These are phyloP conservation scores for Blastobotrys muscicola DNA, from an alignment of 805 yeast genomes.

Conservation along the genomic window DNA sequence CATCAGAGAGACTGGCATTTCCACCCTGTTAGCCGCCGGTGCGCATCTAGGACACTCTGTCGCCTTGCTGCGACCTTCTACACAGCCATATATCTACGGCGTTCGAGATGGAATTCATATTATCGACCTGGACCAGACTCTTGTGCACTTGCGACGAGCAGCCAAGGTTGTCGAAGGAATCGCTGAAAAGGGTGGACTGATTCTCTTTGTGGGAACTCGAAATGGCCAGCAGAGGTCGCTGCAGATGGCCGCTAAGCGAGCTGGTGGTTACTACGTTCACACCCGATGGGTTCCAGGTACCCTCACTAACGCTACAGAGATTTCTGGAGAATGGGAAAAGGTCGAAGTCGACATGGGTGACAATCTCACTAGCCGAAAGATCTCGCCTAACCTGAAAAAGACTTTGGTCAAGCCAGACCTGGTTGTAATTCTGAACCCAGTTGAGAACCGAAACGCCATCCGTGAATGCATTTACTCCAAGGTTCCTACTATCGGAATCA, in stretches of 20 bases:
- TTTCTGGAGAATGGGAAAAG: constrained; percentile 49
- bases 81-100: constrained; percentile 82
- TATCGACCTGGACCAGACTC: constrained; percentile 80
- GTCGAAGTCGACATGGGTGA: constrained; percentile 73
- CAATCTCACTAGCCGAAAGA: constrained; percentile 49
- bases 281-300: constrained; percentile 94
- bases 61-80: constrained; percentile 55
- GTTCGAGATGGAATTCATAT: constrained; percentile 84
- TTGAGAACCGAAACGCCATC: constrained; percentile 71
- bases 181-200: constrained; percentile 73
- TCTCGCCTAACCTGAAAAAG: constrained; percentile 38
- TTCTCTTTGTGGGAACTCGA: constrained; percentile 77
- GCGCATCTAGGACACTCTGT: constrained; percentile 93
- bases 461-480: constrained; percentile 73
- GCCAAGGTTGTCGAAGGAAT: constrained; percentile 77
- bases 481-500: constrained; percentile 86
- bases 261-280: constrained; percentile 71
- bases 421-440: constrained; percentile 77
- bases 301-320: constrained; percentile 71
- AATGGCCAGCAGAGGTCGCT: constrained; percentile 68
- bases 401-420: constrained; percentile 77
- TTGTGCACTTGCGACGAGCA: constrained; percentile 67
- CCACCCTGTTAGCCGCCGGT: constrained; percentile 79
- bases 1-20: constrained; percentile 49
- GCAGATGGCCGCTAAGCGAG: constrained; percentile 67